phyloP scores from a whole-genome alignment of 495 filamentous ascomycete species.

The Penicillium desertorum region DNA sequence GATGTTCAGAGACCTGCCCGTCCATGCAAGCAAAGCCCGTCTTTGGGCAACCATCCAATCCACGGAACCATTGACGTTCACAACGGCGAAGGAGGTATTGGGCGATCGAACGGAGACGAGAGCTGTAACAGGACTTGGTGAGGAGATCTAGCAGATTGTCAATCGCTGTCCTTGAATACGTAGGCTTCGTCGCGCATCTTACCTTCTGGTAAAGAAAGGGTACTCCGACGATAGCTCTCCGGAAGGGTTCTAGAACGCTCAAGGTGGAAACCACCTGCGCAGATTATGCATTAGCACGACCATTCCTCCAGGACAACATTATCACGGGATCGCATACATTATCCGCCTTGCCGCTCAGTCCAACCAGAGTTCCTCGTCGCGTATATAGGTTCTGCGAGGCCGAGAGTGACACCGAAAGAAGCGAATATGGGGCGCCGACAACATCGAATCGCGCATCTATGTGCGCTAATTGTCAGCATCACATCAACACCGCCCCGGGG shows the following conservation, averaged over 20 bases:
- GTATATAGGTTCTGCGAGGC: constrained; percentile 92
- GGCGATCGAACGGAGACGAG: constrained; percentile 84
- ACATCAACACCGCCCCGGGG: neutral
- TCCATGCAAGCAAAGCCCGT: constrained; percentile 88
- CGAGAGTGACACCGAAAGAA: constrained; percentile 88
- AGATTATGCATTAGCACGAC: constrained; percentile 1
- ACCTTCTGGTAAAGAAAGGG: constrained; percentile 92
- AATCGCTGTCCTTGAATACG: neutral
- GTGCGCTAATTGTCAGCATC: neutral
- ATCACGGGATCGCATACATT: constrained; percentile 58
- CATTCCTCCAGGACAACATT: neutral
- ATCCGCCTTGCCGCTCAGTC: constrained; percentile 82
- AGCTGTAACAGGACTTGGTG: constrained; percentile 79
- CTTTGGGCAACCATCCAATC: constrained; percentile 93
- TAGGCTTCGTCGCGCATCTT: constrained; percentile 1
- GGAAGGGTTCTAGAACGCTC: constrained; percentile 79
- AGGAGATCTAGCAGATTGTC: constrained; percentile 58
- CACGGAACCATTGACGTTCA: constrained; percentile 88
- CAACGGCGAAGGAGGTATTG: constrained; percentile 76
- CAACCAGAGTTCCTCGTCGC: constrained; percentile 84
- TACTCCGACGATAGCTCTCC: constrained; percentile 72
- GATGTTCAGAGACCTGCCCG: constrained; percentile 79
- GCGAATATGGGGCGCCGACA: constrained; percentile 81
- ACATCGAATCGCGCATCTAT: constrained; percentile 94
- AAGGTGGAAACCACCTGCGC: constrained; percentile 75